Evolutionary conservation across 2,329 filamentous ascomycete species (phyloP), one percentile per base, ranked within the genome.

Genomic region (Scytalidium lignicola): DNA sequence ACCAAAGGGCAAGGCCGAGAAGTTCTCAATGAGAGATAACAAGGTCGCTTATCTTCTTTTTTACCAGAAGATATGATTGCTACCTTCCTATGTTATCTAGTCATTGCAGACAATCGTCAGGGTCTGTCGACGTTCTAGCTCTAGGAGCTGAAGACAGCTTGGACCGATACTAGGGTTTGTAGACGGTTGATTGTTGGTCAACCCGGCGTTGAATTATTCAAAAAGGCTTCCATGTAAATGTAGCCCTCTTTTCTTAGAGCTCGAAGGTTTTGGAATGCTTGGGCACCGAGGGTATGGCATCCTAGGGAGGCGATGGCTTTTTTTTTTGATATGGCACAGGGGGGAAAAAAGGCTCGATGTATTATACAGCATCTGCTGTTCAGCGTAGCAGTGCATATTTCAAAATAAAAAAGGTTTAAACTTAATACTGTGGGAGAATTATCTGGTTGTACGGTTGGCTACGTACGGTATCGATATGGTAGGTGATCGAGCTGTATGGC

Each of bases 31-130:
- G 64, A 90, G 89, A 69, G 92, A 97, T 67, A 96, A 92, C 76
- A 96, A 95, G 76, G 92, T 96, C 51, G 93, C 93, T 3, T 99
- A 99, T 70, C 82, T 99, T 57, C 72, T 99, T 63, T 95, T 99
- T 71, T 99, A 99, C 68, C 86, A 96, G 72, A 64, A 57, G 51
- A 63, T 65, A 54, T 62, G 52, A 63, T 17, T 4, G 15, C 6
- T 13, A 13, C n/a, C 10, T 37, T 13, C 26, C 13, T 28, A 4
- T 17, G 15, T 37, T 37, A 37, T 37, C 32, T 37, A 5, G 5
- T 37, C 10, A 37, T 37, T 37, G 15, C n/a, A 13, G 5, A 37
- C 4, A 13, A 15, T 13, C 4, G 32, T 17, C n/a, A 13, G 32
- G 32, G n/a, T n/a, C 32, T 5, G 15, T 5, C 4, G 12, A 37